A percentile compares a stretch with the other conserved stretches of the same genome.
Conservation (phyloP, 371 early-diverging fungal genomes). For the Dichotomocladium elegans region DNA sequence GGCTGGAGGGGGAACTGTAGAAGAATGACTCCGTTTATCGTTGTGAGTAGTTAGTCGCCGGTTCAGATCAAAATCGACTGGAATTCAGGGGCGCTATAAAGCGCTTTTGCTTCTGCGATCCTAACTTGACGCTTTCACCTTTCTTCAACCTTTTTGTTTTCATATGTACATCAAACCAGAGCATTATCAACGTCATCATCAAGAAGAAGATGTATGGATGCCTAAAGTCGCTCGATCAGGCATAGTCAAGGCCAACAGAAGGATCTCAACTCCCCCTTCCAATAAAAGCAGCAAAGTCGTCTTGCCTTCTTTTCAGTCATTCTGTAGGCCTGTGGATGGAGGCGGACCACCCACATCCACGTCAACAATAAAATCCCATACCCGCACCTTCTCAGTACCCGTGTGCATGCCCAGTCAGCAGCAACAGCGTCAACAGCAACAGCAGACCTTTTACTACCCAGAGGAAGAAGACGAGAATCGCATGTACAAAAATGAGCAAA, state of each 20-base stretch:
- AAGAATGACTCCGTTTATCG: not conserved
- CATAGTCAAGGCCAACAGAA: conserved; percentile 3
- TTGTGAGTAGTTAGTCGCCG: not conserved
- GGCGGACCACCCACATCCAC: conserved; percentile 1
- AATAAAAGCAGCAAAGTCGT: no score
- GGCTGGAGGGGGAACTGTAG: no score
- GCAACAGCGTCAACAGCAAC: no score
- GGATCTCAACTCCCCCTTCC: no score
- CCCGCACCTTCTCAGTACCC: conserved; percentile 35
- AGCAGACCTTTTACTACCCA: no score
- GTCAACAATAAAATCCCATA: conserved; percentile 17
- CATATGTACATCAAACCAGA: conserved; percentile 2
- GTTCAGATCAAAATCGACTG: conserved; percentile 40
- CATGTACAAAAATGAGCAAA: no score
- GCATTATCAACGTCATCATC: no score
- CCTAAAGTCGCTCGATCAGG: conserved; percentile 2
- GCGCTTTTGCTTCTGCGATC: conserved; percentile 1
- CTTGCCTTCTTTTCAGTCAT: conserved; percentile 21
- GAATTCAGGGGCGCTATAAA: conserved; percentile 25
- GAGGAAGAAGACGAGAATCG: not conserved
- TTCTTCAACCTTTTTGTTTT: conserved; percentile 7
- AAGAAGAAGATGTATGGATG: conserved; percentile 17
- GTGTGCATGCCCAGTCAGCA: conserved; percentile 29
- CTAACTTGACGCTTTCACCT: not conserved
- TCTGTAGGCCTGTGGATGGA: conserved; percentile 7